These are phyloP conservation scores for Trametes cinnabarina DNA, from an alignment of 768 basidiomycete species.

Conservation along the genomic window DNA sequence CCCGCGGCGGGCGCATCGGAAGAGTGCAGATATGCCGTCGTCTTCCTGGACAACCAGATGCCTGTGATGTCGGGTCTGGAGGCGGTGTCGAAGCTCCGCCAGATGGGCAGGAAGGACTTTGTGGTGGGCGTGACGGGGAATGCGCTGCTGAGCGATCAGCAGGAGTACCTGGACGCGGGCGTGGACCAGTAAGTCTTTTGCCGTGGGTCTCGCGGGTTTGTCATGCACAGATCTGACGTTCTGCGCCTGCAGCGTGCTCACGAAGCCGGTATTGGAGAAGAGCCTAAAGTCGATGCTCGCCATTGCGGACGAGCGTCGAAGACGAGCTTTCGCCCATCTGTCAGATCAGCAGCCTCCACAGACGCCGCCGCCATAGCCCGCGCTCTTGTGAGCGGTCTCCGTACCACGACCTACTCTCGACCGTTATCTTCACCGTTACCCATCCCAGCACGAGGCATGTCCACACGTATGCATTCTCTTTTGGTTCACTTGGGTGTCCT, in stretches of 20 bases:
- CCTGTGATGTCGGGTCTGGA: conserved; percentile 75
- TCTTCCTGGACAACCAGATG: conserved; percentile 79
- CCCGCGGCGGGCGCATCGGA: conserved; percentile 4
- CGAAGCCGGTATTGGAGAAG: conserved; percentile 74
- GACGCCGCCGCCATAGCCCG: neutral
- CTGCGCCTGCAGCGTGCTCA: conserved; percentile 53
- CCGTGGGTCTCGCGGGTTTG: too few species aligned
- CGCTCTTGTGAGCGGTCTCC: too few species aligned
- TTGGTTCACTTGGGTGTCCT: neutral
- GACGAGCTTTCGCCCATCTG: conserved; percentile 9
- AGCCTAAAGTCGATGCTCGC: conserved; percentile 42
- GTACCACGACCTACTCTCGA: too few species aligned
- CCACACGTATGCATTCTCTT: neutral
- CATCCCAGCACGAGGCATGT: neutral
- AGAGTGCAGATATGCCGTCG: conserved; percentile 38
- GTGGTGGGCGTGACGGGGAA: conserved; percentile 72
- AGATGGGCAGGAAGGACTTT: conserved; percentile 66
- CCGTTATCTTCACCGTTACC: too few species aligned
- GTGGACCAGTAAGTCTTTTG: conserved; percentile 72
- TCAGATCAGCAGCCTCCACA: conserved; percentile 5
- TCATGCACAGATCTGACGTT: conserved; percentile 1
- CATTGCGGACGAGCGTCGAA: conserved; percentile 43
- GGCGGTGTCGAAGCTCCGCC: conserved; percentile 61
- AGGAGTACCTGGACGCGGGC: conserved; percentile 73
- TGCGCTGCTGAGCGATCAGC: conserved; percentile 54